Percentiles rank a stretch among this genome's conserved stretches.
phyloP scores from a whole-genome alignment of 768 basidiomycete species.

The Suillus tomentosus region DNA sequence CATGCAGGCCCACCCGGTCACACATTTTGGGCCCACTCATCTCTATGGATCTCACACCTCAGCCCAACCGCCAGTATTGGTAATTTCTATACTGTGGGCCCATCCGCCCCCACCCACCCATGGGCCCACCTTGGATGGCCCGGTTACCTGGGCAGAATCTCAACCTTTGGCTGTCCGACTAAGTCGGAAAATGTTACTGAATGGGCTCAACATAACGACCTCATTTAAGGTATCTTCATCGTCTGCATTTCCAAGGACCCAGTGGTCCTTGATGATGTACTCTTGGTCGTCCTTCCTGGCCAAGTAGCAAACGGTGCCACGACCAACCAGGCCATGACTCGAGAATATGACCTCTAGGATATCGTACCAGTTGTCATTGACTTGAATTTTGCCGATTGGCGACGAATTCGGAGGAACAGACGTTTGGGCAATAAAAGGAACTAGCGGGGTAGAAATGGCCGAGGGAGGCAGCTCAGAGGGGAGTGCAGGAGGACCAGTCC shows the following conservation, averaged over 20 bases:
- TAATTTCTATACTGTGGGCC: too few species aligned
- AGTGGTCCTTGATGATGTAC: slow-evolving; percentile 12
- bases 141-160: too few species aligned
- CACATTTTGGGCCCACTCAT: too few species aligned
- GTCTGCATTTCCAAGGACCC: neutral
- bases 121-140: too few species aligned
- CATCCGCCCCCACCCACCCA: too few species aligned
- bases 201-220: slow-evolving; percentile 6
- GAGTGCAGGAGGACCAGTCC: neutral
- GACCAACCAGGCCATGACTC: neutral
- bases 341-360: neutral
- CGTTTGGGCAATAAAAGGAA: neutral
- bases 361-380: neutral
- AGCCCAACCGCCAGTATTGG: too few species aligned
- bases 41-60: too few species aligned
- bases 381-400: neutral
- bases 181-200: too few species aligned
- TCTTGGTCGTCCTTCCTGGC: neutral
- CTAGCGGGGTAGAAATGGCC: too few species aligned
- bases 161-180: too few species aligned
- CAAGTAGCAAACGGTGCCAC: neutral
- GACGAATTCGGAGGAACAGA: neutral
- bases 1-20: too few species aligned
- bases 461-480: neutral
- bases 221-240: slow-evolving; percentile 10